Percentiles rank a stretch among this genome's conserved stretches.
Conservation (phyloP, 106 monocot genomes). For the Acorus calamus region DNA sequence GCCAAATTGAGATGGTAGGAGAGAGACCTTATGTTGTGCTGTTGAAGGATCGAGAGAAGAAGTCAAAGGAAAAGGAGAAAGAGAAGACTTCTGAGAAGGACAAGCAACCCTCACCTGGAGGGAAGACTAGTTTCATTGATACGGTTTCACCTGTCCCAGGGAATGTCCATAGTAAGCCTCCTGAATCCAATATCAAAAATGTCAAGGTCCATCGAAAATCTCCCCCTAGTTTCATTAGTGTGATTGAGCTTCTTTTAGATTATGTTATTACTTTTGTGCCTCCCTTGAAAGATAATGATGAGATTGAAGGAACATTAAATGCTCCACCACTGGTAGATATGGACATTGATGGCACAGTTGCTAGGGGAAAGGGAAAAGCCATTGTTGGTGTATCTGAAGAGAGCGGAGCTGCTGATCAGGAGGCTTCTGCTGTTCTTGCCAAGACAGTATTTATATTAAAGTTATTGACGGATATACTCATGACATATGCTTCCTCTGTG, state of each 20-base stretch:
- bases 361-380: constrained; percentile 82
- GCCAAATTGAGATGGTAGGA: constrained; percentile 92
- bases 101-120: constrained; percentile 23
- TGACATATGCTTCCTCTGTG: constrained; percentile 80
- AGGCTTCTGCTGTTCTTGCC: constrained; percentile 74
- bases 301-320: constrained; percentile 24
- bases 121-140: constrained; percentile 27
- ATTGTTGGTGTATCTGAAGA: constrained; percentile 52
- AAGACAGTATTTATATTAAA: constrained; percentile 88
- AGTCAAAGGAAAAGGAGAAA: constrained; percentile 77
- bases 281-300: constrained; percentile 30
- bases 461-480: constrained; percentile 84
- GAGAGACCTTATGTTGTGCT: constrained; percentile 81
- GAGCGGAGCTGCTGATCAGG: constrained; percentile 38
- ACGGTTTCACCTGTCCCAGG: constrained; percentile 3
- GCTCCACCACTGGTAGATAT: constrained; percentile 43
- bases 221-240: constrained; percentile 77
- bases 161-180: constrained; percentile 25
- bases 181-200: constrained; percentile 55
- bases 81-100: constrained; percentile 60
- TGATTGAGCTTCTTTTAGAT: constrained; percentile 87
- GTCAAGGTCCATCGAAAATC: constrained; percentile 67
- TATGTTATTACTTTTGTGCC: constrained; percentile 49
- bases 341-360: constrained; percentile 65
- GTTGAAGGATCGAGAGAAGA: constrained; percentile 89